A percentile compares a stretch with the other conserved stretches of the same genome.
phyloP scores from a whole-genome alignment of 1,139 yeast species.

The Lodderomyces parapsilosis region DNA sequence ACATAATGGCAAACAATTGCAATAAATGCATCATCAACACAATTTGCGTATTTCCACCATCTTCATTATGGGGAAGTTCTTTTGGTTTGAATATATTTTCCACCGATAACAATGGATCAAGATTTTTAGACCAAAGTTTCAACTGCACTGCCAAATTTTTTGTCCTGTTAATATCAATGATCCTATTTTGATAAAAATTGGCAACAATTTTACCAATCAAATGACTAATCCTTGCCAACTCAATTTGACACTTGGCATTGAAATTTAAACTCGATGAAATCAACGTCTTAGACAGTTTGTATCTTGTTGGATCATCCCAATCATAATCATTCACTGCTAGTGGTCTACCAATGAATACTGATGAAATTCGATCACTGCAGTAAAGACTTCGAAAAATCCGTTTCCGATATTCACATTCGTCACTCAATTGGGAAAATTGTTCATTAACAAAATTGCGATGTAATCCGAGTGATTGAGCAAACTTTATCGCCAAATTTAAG shows the following conservation, averaged over 20 bases:
- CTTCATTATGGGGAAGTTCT: conserved; percentile 15
- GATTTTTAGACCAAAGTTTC: conserved; percentile 35
- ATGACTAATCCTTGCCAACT: conserved; percentile 15
- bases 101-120: conserved; percentile 27
- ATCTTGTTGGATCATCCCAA: conserved; percentile 35
- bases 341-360: conserved; percentile 42
- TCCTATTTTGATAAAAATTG: conserved; percentile 29
- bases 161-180: conserved; percentile 33
- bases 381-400: conserved; percentile 42
- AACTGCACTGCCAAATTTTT: conserved; percentile 39
- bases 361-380: conserved; percentile 38
- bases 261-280: conserved; percentile 11
- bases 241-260: conserved; percentile 17
- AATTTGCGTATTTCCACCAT: conserved; percentile 20
- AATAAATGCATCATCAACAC: conserved; percentile 36
- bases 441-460: conserved; percentile 26
- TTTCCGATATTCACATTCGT: conserved; percentile 24
- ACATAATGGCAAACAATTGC: conserved; percentile 40
- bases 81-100: conserved; percentile 20
- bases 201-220: conserved; percentile 35
- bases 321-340: conserved; percentile 37
- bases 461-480: conserved; percentile 26
- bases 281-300: conserved; percentile 5
- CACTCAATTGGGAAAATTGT: conserved; percentile 13
- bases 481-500: conserved; percentile 25